Base-by-base conservation (phyloP, 202 grass and related monocot species). In the Brachypodium distachyon region DNA sequence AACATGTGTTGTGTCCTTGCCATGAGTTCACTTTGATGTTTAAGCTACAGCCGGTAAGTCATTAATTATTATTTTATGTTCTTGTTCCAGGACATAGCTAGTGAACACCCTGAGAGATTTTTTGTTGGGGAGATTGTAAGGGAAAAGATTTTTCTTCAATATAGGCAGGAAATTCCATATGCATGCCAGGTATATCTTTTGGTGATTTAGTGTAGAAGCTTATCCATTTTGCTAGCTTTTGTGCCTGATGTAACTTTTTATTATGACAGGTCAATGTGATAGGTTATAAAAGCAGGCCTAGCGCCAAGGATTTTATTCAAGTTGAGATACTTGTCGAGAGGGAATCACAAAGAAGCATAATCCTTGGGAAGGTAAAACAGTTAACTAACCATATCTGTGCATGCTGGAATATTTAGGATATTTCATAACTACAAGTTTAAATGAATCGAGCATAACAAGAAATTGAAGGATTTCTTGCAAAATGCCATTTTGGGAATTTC, bases 271-370 rank as follows among this genome's bases (percentile, higher is more conserved):
- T 98, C 55, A 94, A 94, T 85, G 89, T 94, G 82, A 65, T 77
- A 76, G 90, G 86, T 54, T 98, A 94, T 77, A 98, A 93, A 73
- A 86, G 87, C 58, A 90, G 89, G 67, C 91, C 91, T 55, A 75
- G 74, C 23, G 88, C 89, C 22, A 98, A 98, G 74, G 95, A 98
- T 64, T 98, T 92, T 68, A 94, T 98, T 85, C 95, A 95, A 82
- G 89, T 92, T 72, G 91, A 98, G 85, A 90, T 94, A 84, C 80
- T 98, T 39, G 95, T 94, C 12, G 91, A 98, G 85, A 98, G 90
- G 83, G 87, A 98, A 38, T 81, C 91, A 42, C 95, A 98, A 72
- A 90, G 93, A 85, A 82, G 88, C 56, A 98, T 94, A 86, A 86
- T 94, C 76, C 88, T 98, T 68, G 95, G 91, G 54, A 89, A 91